Conservation (phyloP, 1,139 yeast genomes). For the Saccharomyces hybrid region DNA sequence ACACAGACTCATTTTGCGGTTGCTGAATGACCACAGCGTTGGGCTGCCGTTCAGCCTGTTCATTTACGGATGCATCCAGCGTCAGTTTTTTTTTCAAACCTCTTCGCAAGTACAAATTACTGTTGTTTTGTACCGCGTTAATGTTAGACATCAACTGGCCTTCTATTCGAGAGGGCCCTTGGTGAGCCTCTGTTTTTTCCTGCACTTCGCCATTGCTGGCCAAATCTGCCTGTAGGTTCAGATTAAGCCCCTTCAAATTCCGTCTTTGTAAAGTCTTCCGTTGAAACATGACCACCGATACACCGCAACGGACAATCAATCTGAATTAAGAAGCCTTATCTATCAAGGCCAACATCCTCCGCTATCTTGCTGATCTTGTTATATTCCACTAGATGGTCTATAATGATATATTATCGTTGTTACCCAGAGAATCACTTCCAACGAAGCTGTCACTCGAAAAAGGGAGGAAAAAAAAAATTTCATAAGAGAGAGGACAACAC, state of each 20-base stretch:
- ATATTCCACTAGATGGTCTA: background rate
- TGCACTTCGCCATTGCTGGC: background rate
- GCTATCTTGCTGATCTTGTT: background rate
- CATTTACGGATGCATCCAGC: slow-evolving; percentile 1
- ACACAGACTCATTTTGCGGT: background rate
- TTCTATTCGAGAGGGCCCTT: slow-evolving; percentile 1
- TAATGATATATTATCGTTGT: background rate
- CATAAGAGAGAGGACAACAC: background rate
- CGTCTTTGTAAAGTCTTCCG: slow-evolving; percentile 62
- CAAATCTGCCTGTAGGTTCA: slow-evolving; percentile 26
- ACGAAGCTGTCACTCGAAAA: background rate
- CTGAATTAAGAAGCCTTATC: background rate
- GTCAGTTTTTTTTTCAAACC: slow-evolving; percentile 9
- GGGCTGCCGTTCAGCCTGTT: background rate
- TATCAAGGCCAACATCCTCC: background rate
- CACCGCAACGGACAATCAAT: background rate
- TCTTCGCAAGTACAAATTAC: slow-evolving; percentile 5
- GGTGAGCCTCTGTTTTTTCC: background rate
- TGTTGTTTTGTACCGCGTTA: background rate
- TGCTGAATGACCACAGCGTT: background rate
- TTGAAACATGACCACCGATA: slow-evolving; percentile 30
- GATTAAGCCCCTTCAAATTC: slow-evolving; percentile 64
- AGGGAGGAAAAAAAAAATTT: background rate
- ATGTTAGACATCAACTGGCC: background rate
- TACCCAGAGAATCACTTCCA: background rate